Base-by-base conservation (phyloP, 768 basidiomycete genomes). In the Porpolomopsis calyptriformis region DNA sequence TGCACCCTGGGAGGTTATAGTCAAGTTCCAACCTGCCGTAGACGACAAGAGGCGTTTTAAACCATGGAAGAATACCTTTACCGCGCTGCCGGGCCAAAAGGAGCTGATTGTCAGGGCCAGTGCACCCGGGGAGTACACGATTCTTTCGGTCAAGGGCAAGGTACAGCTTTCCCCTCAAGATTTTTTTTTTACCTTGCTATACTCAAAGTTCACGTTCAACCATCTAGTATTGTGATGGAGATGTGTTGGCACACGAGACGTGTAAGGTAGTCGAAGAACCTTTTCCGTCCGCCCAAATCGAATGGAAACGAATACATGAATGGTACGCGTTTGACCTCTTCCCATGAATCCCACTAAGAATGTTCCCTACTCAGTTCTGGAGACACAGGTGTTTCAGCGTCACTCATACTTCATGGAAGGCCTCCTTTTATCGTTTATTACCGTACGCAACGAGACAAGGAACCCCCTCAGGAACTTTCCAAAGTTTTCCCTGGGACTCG, bases 361-460 rank as follows among this genome's bases (percentile, higher is more conserved):
- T 51, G 22, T 35, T 12, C 22, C 4, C 42, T 34, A 31, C 36
- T 26, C 52, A 90, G 86, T 60, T 88, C 88, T 40, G 85, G 88
- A 1, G 93, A 96, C 55, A 91, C 86, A 14, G 93, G 94, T 6
- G 87, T 94, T 39, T 82, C 82, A 10, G 91, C 87, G 2, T 80
- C 84, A 3, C 76, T 96, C 41, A 75, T 92, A 47, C 71, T 98
- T 40, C 85, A 82, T 41, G 94, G 93, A 12, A 83, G 82, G 3
- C 82, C 92, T 22, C 93, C 93, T 4, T 97, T 96, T 75, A 72
- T 74, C 40, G 77, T 94, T 9, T 77, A 77, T 56, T 96, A 92
- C 61, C 76, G 71, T 10, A 74, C 77, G 47, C 81, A 86, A 56
- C 76, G 79, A 40, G 76, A 90, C 63, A 71, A 75, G 14, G 82